phyloP scores from a whole-genome alignment of 169 alveolate genomes.

The Plasmodium yoelii region DNA sequence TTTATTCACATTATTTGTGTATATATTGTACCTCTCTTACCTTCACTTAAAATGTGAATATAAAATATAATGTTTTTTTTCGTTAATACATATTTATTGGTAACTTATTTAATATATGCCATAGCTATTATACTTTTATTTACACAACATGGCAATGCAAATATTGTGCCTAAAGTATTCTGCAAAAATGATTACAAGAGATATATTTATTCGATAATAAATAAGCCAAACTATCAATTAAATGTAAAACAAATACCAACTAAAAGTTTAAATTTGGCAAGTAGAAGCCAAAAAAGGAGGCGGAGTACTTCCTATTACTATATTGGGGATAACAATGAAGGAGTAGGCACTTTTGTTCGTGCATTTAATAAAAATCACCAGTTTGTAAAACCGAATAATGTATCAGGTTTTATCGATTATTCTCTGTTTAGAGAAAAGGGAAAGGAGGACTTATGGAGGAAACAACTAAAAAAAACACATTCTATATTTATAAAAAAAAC shows the following conservation, averaged over 20 bases:
- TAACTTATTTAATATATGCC: neutral
- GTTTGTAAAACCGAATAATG: conserved; percentile 27
- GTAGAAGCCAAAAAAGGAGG: too few relatives aligned
- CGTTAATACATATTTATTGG: neutral
- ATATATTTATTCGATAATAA: neutral
- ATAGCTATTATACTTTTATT: conserved; percentile 8
- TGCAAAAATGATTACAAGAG: neutral
- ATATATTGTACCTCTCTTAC: neutral
- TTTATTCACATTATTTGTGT: too few relatives aligned
- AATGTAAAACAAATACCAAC: neutral
- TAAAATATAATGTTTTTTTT: conserved; percentile 29
- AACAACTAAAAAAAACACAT: neutral
- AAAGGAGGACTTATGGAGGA: neutral
- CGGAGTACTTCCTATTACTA: too few relatives aligned
- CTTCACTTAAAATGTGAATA: neutral
- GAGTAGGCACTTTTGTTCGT: too few relatives aligned
- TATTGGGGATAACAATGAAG: too few relatives aligned
- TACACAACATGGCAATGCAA: conserved; percentile 15
- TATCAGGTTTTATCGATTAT: conserved; percentile 2
- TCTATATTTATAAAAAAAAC: neutral
- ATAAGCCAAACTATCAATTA: neutral
- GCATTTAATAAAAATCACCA: conserved; percentile 41
- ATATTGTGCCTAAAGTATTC: neutral
- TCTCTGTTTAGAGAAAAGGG: neutral
- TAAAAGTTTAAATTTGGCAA: neutral